A percentile compares a stretch with the other conserved stretches of the same genome.
Conservation (phyloP, 768 basidiomycete species). For the Pisolithus orientalis region DNA sequence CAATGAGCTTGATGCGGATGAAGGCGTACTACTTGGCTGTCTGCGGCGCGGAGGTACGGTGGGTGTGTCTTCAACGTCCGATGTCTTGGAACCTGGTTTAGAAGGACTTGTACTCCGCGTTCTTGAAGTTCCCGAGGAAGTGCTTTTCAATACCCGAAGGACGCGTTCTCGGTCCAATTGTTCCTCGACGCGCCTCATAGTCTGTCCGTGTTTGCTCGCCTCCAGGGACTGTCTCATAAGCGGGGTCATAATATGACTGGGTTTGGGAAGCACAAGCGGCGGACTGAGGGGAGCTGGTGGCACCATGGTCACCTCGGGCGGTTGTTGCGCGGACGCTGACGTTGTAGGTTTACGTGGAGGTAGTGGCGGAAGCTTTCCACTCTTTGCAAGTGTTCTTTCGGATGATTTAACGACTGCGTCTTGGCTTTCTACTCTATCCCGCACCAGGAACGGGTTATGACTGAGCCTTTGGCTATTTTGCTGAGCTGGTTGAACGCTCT, state of each 20-base stretch:
- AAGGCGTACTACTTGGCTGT: conserved; percentile 25
- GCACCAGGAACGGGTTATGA: conserved; percentile 27
- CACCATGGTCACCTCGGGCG: conserved; percentile 11
- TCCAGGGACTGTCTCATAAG: conserved; percentile 71
- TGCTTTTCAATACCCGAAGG: conserved; percentile 66
- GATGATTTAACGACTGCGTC: not conserved
- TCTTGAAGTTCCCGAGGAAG: conserved; percentile 30
- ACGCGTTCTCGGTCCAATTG: conserved; percentile 65
- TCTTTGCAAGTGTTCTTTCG: conserved; percentile 10
- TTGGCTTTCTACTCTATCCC: conserved; percentile 11
- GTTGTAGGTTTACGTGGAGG: conserved; percentile 33
- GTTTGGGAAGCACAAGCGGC: conserved; percentile 19
- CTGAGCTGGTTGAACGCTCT: conserved; percentile 7
- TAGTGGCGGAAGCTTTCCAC: conserved; percentile 22
- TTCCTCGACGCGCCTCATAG: conserved; percentile 62
- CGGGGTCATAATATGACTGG: conserved; percentile 48
- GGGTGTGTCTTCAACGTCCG: conserved; percentile 12
- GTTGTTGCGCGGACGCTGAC: conserved; percentile 13
- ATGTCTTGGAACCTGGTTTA: conserved; percentile 12
- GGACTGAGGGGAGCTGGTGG: conserved; percentile 3
- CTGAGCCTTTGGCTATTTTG: conserved; percentile 13
- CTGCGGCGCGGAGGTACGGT: conserved; percentile 31
- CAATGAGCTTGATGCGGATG: conserved; percentile 28
- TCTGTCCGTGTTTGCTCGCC: conserved; percentile 66
- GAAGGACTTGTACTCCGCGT: conserved; percentile 28